Conservation (phyloP, 2,329 filamentous ascomycete genomes). For the Chrysosporium queenslandicum region DNA sequence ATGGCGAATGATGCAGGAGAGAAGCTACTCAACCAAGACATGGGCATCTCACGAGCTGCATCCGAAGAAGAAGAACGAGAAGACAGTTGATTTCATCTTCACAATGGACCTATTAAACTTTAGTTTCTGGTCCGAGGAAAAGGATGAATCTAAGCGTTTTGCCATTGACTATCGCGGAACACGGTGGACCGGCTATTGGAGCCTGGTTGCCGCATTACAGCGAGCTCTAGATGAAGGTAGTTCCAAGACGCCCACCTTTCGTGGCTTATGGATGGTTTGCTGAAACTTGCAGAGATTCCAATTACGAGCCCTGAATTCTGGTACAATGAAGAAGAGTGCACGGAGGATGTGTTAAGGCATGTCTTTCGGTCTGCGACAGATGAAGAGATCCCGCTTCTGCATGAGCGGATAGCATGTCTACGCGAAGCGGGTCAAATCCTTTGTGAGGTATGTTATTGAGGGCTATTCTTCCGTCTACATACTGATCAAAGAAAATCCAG, state of each 20-base stretch:
- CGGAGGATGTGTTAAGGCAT: conserved; percentile 59
- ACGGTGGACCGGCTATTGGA: conserved; percentile 92
- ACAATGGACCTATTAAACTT: conserved; percentile 97
- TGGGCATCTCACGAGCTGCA: conserved; percentile 89
- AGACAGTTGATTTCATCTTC: conserved; percentile 83
- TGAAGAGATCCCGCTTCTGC: conserved; percentile 75
- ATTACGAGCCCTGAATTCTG: conserved; percentile 86
- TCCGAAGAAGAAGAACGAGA: conserved; percentile 69
- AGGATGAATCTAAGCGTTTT: conserved; percentile 59
- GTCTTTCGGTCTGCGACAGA: conserved; percentile 80
- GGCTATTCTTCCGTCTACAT: not conserved
- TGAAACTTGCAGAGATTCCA: conserved; percentile 54
- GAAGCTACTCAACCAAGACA: conserved; percentile 68
- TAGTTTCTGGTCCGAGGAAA: conserved; percentile 78
- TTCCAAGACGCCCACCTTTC: not conserved
- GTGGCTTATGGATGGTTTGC: conserved; percentile 6
- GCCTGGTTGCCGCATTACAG: conserved; percentile 75
- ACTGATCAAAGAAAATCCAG: conserved; percentile 34
- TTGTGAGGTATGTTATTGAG: conserved; percentile 59
- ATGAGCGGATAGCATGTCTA: conserved; percentile 66
- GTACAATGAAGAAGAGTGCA: conserved; percentile 65
- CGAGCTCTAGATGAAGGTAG: conserved; percentile 77
- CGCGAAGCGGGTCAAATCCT: conserved; percentile 74
- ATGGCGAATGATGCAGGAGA: conserved; percentile 70
- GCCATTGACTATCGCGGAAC: conserved; percentile 70